Percentiles rank a stretch among this genome's conserved stretches.
Evolutionary conservation across 208 protist species (phyloP).

Genomic region (Crithidia brevicula): DNA sequence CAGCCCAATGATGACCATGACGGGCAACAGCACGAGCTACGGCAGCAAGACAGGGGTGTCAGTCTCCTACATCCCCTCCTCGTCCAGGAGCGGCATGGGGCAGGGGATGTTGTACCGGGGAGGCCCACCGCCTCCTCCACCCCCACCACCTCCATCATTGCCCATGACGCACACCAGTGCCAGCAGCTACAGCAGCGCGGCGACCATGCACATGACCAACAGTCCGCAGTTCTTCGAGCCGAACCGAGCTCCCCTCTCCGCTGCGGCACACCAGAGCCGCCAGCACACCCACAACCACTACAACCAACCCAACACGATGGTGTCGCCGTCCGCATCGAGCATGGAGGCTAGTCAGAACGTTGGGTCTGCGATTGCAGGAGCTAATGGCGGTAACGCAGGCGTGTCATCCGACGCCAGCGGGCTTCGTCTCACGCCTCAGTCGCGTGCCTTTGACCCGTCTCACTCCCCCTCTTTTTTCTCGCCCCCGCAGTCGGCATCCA

Average conservation of each 20-base stretch:
- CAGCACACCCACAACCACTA: background rate
- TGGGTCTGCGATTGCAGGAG: too few species aligned
- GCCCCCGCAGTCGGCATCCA: background rate
- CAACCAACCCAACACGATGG: background rate
- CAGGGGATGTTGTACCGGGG: background rate
- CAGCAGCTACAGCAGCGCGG: constrained; percentile 3
- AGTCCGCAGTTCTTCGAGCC: constrained; percentile 8
- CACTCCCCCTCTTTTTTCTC: background rate
- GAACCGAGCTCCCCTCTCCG: background rate
- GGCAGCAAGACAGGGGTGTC: constrained; percentile 8
- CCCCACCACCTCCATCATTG: background rate
- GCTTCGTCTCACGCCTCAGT: constrained; percentile 6
- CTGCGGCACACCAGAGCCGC: background rate
- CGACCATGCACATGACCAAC: background rate
- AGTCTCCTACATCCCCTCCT: constrained; percentile 2
- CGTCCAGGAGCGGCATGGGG: background rate
- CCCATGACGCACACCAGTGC: background rate
- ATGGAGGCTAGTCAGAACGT: too few species aligned
- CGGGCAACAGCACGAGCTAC: background rate
- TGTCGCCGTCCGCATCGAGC: background rate
- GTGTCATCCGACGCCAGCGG: background rate
- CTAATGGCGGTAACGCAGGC: background rate
- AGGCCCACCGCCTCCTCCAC: background rate
- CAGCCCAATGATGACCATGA: background rate
- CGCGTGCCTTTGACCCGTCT: background rate